Percentiles rank a stretch among this genome's conserved stretches.
Conservation (phyloP, 2,329 filamentous ascomycete genomes). For the Ceratocystis cacaofunesta region DNA sequence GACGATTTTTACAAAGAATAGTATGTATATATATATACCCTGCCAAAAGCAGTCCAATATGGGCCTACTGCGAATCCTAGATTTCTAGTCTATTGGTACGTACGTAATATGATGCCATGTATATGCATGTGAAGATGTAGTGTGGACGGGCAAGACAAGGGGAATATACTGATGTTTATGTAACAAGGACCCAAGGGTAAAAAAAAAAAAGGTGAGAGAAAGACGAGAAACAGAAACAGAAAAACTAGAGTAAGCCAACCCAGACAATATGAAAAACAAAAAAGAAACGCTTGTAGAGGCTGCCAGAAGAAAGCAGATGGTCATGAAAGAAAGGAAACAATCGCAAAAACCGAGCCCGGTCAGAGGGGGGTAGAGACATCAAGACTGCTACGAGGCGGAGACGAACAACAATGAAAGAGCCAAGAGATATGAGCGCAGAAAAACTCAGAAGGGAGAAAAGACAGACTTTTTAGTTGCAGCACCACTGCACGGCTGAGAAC, state of each 20-base stretch:
- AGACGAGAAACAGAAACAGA: too few species aligned
- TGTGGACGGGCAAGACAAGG: neutral
- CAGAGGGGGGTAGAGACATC: neutral
- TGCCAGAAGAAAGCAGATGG: neutral
- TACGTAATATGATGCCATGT: slow-evolving; percentile 5
- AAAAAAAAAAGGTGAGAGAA: neutral
- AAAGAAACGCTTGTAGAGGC: neutral
- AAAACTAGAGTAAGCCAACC: too few species aligned
- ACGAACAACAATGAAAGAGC: neutral
- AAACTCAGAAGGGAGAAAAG: neutral
- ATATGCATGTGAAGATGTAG: slow-evolving; percentile 16
- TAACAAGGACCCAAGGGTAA: slow-evolving; percentile 17
- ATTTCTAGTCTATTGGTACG: neutral
- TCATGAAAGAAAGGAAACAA: slow-evolving; percentile 2
- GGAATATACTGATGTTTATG: too few species aligned
- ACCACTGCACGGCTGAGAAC: neutral
- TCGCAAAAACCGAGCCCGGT: neutral
- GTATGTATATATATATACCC: neutral
- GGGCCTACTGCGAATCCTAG: neutral
- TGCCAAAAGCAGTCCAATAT: neutral
- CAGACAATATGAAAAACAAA: neutral
- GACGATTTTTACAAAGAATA: neutral
- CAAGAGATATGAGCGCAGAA: neutral
- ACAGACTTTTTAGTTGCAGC: neutral
- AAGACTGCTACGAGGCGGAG: neutral